phyloP scores from a whole-genome alignment of 495 filamentous ascomycete species.

The Podospora australis region DNA sequence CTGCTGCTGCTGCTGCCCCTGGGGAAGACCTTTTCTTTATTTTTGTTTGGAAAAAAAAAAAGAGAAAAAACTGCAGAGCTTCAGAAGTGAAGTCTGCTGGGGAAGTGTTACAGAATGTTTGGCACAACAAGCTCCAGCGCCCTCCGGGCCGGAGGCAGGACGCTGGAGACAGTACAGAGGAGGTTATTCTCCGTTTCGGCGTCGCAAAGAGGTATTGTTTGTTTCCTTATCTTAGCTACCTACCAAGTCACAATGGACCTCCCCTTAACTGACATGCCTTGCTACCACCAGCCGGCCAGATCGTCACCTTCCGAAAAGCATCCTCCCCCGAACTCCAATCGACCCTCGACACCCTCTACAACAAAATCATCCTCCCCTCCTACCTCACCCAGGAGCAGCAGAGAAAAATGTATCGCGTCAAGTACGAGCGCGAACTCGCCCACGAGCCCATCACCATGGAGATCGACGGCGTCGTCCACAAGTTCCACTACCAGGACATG shows the following conservation, averaged over 20 bases:
- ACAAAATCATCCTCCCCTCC: conserved; percentile 57
- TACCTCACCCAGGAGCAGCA: conserved; percentile 52
- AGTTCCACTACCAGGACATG: conserved; percentile 44
- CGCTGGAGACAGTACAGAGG: conserved; percentile 11
- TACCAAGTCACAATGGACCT: not conserved
- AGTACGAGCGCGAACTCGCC: conserved; percentile 45
- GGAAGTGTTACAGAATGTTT: conserved; percentile 19
- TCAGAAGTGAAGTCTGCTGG: too few relatives aligned
- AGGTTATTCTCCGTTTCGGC: conserved; percentile 21
- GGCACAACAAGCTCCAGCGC: conserved; percentile 6
- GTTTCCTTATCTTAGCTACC: too few relatives aligned
- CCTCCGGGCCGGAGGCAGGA: conserved; percentile 18
- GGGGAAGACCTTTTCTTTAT: not conserved
- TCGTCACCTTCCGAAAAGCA: conserved; percentile 27
- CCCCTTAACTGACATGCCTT: not conserved
- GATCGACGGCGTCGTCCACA: conserved; percentile 52
- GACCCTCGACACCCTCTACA: conserved; percentile 48
- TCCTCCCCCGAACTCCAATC: conserved; percentile 32
- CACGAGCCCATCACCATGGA: conserved; percentile 55
- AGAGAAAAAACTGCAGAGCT: too few relatives aligned
- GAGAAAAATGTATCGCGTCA: conserved; percentile 46
- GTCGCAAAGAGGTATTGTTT: conserved; percentile 15
- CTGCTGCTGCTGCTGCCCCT: not conserved
- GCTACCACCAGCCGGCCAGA: conserved; percentile 5
- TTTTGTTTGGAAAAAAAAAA: too few relatives aligned